Evolutionary conservation across 2,329 filamentous ascomycete genomes (phyloP), one percentile per base, ranked within the genome.

Genomic region (Venturia nashicola): DNA sequence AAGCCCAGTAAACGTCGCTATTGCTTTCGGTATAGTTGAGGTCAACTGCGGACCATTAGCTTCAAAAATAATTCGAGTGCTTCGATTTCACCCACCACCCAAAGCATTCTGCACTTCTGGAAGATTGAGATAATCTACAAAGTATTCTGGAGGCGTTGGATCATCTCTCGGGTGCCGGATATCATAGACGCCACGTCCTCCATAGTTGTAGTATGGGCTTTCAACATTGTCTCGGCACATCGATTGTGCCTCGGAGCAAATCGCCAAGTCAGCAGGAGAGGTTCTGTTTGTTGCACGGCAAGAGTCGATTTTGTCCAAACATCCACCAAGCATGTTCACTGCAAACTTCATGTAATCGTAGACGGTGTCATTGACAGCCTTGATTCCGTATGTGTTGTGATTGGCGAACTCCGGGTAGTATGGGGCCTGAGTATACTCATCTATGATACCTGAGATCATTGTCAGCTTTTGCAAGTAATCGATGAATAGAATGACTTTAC

Each of bases 81-180:
- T 5, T 14, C 32, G 18, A 11, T 12, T 20, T 9, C 87, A 72
- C 8, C 82, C 82, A 0, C 86, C 80, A 14, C 86, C 86, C 27
- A 90, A 79, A 1, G 83, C 82, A 23, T 81, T 71, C 66, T 84
- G 82, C 1, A 89, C 78, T 6, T 72, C 67, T 12, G 79, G 78
- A 55, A 81, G 79, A 70, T 88, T 88, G 62, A 92, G 79, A 72
- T 87, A 90, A 46, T 85, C 80, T 23, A 78, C 68, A 71, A 86
- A 88, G 62, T 82, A 83, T 43, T 74, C 75, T 0, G 84, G 79
- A 3, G 88, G 87, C 66, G 87, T 87, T 0, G 87, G 83, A 70
- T 89, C 71, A 40, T 77, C 62, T 66, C 69, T 73, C 16, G 79
- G 76, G 62, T 85, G 81, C 6, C 85, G 79, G 64, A 89, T 82